Percentiles rank a stretch among this genome's conserved stretches.
These are phyloP conservation scores for Rhododendron kiyosumense DNA, from an alignment of 148 eudicot genomes.

Conservation along the genomic window DNA sequence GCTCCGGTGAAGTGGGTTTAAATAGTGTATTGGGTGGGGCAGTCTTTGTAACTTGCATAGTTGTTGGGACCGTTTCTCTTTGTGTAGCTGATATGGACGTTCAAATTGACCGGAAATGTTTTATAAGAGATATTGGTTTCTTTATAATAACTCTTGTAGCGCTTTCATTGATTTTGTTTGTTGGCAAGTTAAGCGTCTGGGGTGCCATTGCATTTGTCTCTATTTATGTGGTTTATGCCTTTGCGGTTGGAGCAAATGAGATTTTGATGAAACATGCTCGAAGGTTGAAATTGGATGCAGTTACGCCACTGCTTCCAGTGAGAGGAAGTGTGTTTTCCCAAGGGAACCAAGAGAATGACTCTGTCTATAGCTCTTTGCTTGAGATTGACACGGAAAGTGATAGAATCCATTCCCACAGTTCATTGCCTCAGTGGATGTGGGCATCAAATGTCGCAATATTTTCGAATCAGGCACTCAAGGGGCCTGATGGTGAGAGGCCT, in stretches of 20 bases:
- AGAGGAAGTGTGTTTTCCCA: constrained; percentile 21
- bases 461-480: constrained; percentile 53
- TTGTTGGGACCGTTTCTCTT: constrained; percentile 74
- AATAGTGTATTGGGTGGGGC: constrained; percentile 97
- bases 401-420: constrained; percentile 41
- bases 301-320: constrained; percentile 86
- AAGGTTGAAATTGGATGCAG: constrained; percentile 59
- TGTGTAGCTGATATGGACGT: constrained; percentile 56
- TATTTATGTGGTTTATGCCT: neutral
- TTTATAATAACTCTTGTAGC: constrained; percentile 47
- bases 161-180: constrained; percentile 18
- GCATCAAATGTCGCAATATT: constrained; percentile 96
- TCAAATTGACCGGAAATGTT: constrained; percentile 77
- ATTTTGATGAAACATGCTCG: constrained; percentile 58
- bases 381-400: constrained; percentile 32
- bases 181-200: neutral
- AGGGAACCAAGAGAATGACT: neutral
- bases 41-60: constrained; percentile 79
- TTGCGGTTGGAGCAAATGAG: constrained; percentile 1
- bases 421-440: constrained; percentile 99
- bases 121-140: constrained; percentile 73
- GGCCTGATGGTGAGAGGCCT: constrained; percentile 56
- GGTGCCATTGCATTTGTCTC: neutral
- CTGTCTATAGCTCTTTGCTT: neutral
- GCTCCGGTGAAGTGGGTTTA: constrained; percentile 80